Evolutionary conservation across 495 filamentous ascomycete species (phyloP).

Genomic region (Penicillium cataractarum): DNA sequence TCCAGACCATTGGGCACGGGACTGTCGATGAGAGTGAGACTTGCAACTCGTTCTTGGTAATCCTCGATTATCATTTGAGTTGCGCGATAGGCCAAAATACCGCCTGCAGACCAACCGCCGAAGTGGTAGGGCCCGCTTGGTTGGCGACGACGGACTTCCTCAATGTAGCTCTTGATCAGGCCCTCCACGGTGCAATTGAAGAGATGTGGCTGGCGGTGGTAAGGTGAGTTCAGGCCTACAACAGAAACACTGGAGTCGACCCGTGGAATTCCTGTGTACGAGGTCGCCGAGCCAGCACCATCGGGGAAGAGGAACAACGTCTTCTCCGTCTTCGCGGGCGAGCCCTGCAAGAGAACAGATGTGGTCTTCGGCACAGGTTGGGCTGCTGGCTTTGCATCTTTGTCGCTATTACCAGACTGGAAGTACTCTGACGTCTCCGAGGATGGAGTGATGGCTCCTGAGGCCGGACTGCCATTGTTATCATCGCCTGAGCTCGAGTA

Average conservation of each 20-base stretch:
- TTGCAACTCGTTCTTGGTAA: neutral
- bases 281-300: slow-evolving; percentile 1
- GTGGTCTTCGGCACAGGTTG: neutral
- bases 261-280: neutral
- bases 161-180: neutral
- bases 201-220: neutral
- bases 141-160: neutral
- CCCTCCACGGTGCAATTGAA: neutral
- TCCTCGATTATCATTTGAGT: neutral
- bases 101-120: neutral
- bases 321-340: neutral
- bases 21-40: neutral
- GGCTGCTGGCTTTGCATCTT: neutral
- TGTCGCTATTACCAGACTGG: neutral
- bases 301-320: slow-evolving; percentile 13
- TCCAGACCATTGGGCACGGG: neutral
- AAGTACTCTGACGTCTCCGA: neutral
- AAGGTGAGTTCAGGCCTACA: slow-evolving; percentile 2
- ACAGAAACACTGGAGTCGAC: neutral
- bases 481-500: neutral
- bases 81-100: neutral
- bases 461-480: neutral
- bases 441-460: neutral
- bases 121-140: slow-evolving; percentile 1
- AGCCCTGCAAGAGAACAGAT: slow-evolving; percentile 2